phyloP scores from a whole-genome alignment of 169 alveolate genomes.

The Cryptosporidium bovis region DNA sequence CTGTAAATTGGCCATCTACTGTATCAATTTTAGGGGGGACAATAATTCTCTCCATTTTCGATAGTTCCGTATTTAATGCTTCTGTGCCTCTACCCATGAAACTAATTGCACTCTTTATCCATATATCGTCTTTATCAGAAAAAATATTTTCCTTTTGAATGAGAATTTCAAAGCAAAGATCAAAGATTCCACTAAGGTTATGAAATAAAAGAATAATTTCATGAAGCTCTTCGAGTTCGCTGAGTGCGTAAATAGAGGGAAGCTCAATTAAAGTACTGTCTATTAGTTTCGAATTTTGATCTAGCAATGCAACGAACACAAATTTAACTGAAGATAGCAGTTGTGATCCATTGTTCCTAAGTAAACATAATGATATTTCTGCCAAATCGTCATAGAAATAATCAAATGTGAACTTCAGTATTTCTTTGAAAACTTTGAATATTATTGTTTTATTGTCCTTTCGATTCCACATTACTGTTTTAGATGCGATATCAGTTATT shows the following conservation, averaged over 20 bases:
- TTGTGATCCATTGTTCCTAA: constrained; percentile 23
- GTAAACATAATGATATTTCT: constrained; percentile 46
- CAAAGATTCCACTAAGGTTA: constrained; percentile 5
- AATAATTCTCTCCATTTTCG: constrained; percentile 53
- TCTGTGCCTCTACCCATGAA: constrained; percentile 28
- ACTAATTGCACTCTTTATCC: constrained; percentile 28
- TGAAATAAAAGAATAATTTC: constrained; percentile 6
- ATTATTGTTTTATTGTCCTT: constrained; percentile 15
- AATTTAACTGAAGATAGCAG: constrained; percentile 52
- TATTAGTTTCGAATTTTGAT: constrained; percentile 49
- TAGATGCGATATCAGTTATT: constrained; percentile 62
- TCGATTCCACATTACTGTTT: constrained; percentile 47
- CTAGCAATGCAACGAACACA: constrained; percentile 67
- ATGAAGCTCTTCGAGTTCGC: constrained; percentile 48
- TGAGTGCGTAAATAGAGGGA: constrained; percentile 35
- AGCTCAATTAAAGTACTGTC: constrained; percentile 7
- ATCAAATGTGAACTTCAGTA: constrained; percentile 29
- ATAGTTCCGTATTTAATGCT: constrained; percentile 36
- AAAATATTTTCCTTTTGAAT: not conserved
- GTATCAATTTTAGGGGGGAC: constrained; percentile 8
- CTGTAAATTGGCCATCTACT: not conserved
- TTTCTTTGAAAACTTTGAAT: constrained; percentile 25
- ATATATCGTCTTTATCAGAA: constrained; percentile 12
- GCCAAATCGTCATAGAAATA: constrained; percentile 52
- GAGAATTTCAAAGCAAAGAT: constrained; percentile 21